A percentile compares a stretch with the other conserved stretches of the same genome.
These are phyloP conservation scores for Kingdonia uniflora DNA, from an alignment of 164 flowering plant species.

Conservation along the genomic window DNA sequence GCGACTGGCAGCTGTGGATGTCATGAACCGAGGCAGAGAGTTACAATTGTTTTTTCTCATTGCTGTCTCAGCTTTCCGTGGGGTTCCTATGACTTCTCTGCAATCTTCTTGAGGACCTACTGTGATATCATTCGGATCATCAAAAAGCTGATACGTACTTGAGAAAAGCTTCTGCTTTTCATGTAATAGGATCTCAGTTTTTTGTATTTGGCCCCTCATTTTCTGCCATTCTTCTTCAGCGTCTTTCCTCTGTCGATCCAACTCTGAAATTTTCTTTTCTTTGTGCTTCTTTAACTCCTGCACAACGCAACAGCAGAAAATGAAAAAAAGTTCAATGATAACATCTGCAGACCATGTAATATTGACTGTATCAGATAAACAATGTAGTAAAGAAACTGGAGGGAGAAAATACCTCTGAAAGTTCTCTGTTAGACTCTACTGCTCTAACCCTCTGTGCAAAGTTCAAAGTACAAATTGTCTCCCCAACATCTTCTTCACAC, in stretches of 20 bases:
- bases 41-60: slow-evolving; percentile 11
- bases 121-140: slow-evolving; percentile 20
- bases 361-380: background rate
- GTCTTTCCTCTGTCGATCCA: slow-evolving; percentile 43
- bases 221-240: slow-evolving; percentile 49
- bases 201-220: slow-evolving; percentile 29
- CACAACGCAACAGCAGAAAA: no score
- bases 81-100: slow-evolving; percentile 22
- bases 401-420: slow-evolving; percentile 32
- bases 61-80: slow-evolving; percentile 16
- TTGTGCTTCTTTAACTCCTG: slow-evolving; percentile 49
- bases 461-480: slow-evolving; percentile 58
- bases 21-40: slow-evolving; percentile 73
- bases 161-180: slow-evolving; percentile 42
- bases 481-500: slow-evolving; percentile 51
- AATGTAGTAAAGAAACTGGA: no score
- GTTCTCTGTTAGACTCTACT: slow-evolving; percentile 40
- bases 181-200: slow-evolving; percentile 29
- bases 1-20: slow-evolving; percentile 64
- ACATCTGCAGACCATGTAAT: no score
- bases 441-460: slow-evolving; percentile 70
- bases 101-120: slow-evolving; percentile 15
- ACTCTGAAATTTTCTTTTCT: slow-evolving; percentile 36
- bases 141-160: slow-evolving; percentile 14
- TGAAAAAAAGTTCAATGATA: no score